phyloP scores from a whole-genome alignment of 2,329 filamentous ascomycete species.

The Fusarium armeniacum region DNA sequence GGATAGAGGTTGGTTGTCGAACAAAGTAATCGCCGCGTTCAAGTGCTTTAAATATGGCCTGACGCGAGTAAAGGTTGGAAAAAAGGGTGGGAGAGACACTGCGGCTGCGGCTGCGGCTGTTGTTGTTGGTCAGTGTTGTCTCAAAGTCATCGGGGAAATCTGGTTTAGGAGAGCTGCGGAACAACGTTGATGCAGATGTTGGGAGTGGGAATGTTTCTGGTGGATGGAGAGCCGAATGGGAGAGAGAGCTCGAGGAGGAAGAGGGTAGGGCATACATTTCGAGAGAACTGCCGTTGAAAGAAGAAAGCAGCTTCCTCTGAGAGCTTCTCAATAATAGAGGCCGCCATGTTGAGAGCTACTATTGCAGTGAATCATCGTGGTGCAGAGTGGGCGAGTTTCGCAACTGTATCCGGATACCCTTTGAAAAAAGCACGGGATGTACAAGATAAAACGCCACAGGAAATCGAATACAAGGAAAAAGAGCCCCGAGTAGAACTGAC shows the following conservation, averaged over 20 bases:
- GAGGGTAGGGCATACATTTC: constrained; percentile 4
- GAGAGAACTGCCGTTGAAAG: neutral
- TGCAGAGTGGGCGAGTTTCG: rapidly evolving
- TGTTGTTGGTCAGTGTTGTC: constrained; percentile 27
- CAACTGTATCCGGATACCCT: rapidly evolving
- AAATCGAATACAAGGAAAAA: rapidly evolving
- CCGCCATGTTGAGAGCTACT: rapidly evolving
- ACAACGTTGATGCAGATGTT: neutral
- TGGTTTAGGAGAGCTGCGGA: constrained; percentile 1
- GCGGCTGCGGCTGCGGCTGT: neutral
- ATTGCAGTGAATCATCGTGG: constrained; percentile 26
- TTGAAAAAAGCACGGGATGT: rapidly evolving
- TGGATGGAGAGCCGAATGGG: neutral
- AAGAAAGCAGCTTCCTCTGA: rapidly evolving
- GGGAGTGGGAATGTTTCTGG: constrained; percentile 10
- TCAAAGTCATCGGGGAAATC: neutral
- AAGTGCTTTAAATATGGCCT: constrained; percentile 48
- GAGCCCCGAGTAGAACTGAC: rapidly evolving
- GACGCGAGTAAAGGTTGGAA: constrained; percentile 36
- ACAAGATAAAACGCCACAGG: rapidly evolving
- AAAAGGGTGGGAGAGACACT: constrained; percentile 34
- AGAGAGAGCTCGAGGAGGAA: neutral
- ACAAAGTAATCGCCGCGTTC: constrained; percentile 41
- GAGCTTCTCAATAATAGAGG: rapidly evolving
- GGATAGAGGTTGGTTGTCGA: constrained; percentile 39